Evolutionary conservation across 1,139 yeast species (phyloP), one percentile per base, ranked within the genome.

Genomic region (Kodamaea anthophila): DNA sequence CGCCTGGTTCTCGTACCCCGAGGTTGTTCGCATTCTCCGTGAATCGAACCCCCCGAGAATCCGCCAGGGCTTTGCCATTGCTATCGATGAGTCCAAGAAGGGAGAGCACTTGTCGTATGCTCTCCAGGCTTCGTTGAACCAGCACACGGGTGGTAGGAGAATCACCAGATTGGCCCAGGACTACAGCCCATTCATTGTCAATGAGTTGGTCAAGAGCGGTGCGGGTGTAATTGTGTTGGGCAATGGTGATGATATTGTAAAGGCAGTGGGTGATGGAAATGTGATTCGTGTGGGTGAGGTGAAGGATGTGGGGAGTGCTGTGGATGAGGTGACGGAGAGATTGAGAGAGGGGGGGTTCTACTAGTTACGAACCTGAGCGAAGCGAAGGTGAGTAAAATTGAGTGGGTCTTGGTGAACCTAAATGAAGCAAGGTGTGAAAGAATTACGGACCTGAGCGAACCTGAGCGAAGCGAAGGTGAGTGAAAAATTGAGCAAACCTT

Each of bases 1-100:
- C 38, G 93, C 76, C 49, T 88, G 97, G 97, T 88, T 88, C 62
- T 85, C 96, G 3, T 88, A 88, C 60, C 96, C 96, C 5, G 96
- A 88, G 59, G 96, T 88, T 29, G 97, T 88, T 37, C 72, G 74
- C 54, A 88, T 88, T 38, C 72, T 88, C 49, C 80, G 97, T 55
- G 93, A 86, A 46, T 77, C 93, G 26, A 88, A 88, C 58, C 97
- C 97, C 37, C 96, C 97, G 39, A 79, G 96, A 60, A 74, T 69
- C 37, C 59, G 70, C 38, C 97, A 88, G 64, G 97, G 97, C 24
- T 88, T 88, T 58, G 86, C 84, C 8, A 62, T 79, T 42, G 68
- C 76, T 40, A 65, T 77, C 24, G 80, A 81, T 42, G 63, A 70
- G 48, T 72, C 71, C 51, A 70, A 73, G 32, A 73, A 77, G 36